Evolutionary conservation across 2,329 filamentous ascomycete species (phyloP).

Genomic region (Hymenoscyphus repandus): DNA sequence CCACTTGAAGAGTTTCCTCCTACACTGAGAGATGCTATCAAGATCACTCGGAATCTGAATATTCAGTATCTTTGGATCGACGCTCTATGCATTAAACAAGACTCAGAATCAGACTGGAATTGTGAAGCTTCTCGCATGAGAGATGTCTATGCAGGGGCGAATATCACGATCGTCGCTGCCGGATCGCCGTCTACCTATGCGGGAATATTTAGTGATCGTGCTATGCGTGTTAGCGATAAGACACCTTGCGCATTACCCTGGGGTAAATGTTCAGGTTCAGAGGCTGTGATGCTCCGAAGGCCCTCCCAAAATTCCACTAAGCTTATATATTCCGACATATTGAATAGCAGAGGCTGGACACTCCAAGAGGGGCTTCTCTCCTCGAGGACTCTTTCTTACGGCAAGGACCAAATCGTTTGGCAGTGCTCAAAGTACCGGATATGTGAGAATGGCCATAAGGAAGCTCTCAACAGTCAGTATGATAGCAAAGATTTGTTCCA

Average conservation of each 20-base stretch:
- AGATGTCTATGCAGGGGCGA: slow-evolving; percentile 17
- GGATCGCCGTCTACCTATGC: neutral
- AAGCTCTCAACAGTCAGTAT: neutral
- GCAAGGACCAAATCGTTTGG: neutral
- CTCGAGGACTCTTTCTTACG: neutral
- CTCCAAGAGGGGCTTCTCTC: neutral
- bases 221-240: neutral
- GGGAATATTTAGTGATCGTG: neutral
- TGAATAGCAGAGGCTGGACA: neutral
- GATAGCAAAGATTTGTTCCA: neutral
- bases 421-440: neutral
- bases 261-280: neutral
- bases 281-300: neutral
- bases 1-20: slow-evolving; percentile 16
- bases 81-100: slow-evolving; percentile 32
- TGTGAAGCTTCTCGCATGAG: slow-evolving; percentile 24
- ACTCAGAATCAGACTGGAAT: slow-evolving; percentile 24
- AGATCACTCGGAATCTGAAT: slow-evolving; percentile 21
- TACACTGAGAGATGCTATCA: slow-evolving; percentile 27
- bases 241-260: neutral
- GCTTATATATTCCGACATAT: neutral
- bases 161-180: neutral
- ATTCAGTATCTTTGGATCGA: slow-evolving; percentile 32
- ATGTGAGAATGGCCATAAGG: neutral
- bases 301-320: neutral